Evolutionary conservation across 768 basidiomycete genomes (phyloP).

Genomic region (Rhodotorula toruloides): DNA sequence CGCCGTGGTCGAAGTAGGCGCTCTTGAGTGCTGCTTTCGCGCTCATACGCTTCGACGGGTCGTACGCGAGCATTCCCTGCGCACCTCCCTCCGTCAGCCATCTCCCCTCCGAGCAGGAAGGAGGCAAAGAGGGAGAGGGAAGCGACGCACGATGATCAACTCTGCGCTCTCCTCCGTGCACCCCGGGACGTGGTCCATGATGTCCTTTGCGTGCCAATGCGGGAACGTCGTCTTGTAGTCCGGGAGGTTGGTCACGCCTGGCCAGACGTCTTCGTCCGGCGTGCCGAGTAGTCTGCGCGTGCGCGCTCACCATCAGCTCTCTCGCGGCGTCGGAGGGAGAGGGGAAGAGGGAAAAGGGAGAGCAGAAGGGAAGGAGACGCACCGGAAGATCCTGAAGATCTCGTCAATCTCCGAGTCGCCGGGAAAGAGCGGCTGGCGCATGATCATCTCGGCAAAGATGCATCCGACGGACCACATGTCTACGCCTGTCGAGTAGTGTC

Average conservation of each 20-base stretch:
- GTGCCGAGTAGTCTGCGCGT: slow-evolving; percentile 77
- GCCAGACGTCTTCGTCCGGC: slow-evolving; percentile 85
- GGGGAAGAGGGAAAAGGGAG: not conserved
- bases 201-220: slow-evolving; percentile 77
- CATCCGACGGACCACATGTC: slow-evolving; percentile 99
- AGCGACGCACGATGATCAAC: slow-evolving; percentile 30
- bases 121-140: not conserved
- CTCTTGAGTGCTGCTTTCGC: slow-evolving; percentile 32
- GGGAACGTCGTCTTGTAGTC: slow-evolving; percentile 98
- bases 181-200: slow-evolving; percentile 46
- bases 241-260: slow-evolving; percentile 75
- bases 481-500: slow-evolving; percentile 94
- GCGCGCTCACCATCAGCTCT: not conserved
- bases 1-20: slow-evolving; percentile 33
- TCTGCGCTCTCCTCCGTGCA: slow-evolving; percentile 32
- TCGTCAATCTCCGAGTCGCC: slow-evolving; percentile 99
- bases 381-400: slow-evolving; percentile 99
- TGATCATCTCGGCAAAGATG: slow-evolving; percentile 98
- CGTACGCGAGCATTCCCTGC: slow-evolving; percentile 40
- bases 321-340: slow-evolving; percentile 14
- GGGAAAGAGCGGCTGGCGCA: slow-evolving; percentile 84
- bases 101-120: not conserved
- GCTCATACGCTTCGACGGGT: slow-evolving; percentile 38
- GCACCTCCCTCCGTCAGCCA: not conserved
- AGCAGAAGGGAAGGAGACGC: slow-evolving; percentile 37